Conservation (phyloP, 192 early-diverging fungal species). For the Pecoramyces ruminantium region DNA sequence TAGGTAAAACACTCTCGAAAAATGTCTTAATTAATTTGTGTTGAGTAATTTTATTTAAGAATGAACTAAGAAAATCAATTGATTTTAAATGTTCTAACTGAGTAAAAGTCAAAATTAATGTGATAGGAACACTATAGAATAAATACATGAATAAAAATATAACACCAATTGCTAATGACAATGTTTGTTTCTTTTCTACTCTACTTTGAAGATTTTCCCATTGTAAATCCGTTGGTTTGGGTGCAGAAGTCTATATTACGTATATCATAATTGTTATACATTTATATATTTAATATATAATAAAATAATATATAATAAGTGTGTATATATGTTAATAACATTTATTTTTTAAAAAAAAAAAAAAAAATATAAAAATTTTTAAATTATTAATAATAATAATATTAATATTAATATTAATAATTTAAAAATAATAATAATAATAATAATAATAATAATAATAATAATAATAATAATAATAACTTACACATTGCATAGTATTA, state of each 20-base stretch:
- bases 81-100: not conserved
- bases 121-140: not conserved
- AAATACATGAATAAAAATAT: not conserved
- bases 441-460: too few relatives aligned
- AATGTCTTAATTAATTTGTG: not conserved
- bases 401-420: too few relatives aligned
- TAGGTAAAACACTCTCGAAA: not conserved
- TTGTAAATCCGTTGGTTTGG: not conserved
- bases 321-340: too few relatives aligned
- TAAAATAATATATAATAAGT: too few relatives aligned
- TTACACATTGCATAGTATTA: not conserved
- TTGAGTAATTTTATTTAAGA: not conserved
- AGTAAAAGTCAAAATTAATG: not conserved
- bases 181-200: not conserved
- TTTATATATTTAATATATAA: too few relatives aligned
- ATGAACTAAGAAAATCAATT: not conserved
- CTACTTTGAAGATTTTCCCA: not conserved
- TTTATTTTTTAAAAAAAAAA: too few relatives aligned
- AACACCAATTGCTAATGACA: not conserved
- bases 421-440: too few relatives aligned
- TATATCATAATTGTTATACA: too few relatives aligned
- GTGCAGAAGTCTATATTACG: not conserved
- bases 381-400: too few relatives aligned
- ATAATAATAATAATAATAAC: not conserved
- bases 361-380: too few relatives aligned